phyloP scores from a whole-genome alignment of 768 basidiomycete species.

The Boletus speciosus region DNA sequence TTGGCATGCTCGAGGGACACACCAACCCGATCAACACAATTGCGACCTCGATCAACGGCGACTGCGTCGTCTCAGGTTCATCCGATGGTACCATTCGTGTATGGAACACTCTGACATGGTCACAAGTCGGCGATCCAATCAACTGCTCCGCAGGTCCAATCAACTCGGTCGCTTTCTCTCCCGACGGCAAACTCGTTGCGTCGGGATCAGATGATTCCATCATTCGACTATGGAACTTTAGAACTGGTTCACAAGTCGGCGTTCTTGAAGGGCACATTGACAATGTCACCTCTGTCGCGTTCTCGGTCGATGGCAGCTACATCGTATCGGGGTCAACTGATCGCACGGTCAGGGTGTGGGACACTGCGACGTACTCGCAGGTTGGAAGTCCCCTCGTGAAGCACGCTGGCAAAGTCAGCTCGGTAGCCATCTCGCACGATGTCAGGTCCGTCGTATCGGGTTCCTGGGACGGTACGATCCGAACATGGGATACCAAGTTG shows the following conservation, averaged over 20 bases:
- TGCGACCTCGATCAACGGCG: not conserved
- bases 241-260: not conserved
- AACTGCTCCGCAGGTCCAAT: not conserved
- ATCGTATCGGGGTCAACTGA: not conserved
- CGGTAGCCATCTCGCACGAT: not conserved
- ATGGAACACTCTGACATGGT: not conserved
- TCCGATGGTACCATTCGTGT: not conserved
- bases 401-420: not conserved
- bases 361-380: not conserved
- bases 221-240: not conserved
- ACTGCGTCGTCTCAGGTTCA: not conserved
- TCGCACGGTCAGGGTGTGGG: not conserved
- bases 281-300: not conserved
- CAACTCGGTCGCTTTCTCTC: not conserved
- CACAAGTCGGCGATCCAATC: not conserved
- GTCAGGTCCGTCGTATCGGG: not conserved
- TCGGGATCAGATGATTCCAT: not conserved
- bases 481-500: not conserved
- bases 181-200: not conserved
- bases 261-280: not conserved
- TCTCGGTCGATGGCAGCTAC: not conserved
- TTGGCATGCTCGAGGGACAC: not conserved
- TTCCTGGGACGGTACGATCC: not conserved
- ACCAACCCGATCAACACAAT: not conserved
- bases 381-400: not conserved